phyloP scores from a whole-genome alignment of 352 stramenopile genomes.

The Phytophthora colocasiae region DNA sequence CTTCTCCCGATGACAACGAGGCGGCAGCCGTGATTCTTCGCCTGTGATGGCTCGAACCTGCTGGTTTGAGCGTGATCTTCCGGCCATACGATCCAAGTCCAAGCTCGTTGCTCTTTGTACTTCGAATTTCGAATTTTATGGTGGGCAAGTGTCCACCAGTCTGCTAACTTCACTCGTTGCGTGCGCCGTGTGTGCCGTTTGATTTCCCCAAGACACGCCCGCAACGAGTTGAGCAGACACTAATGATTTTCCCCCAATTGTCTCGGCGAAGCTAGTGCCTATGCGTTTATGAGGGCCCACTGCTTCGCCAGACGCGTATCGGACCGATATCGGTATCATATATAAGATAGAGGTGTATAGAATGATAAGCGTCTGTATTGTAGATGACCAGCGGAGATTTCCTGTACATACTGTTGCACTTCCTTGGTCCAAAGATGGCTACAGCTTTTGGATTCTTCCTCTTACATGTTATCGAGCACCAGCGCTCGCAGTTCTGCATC shows the following conservation, averaged over 20 bases:
- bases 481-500: slow-evolving; percentile 34
- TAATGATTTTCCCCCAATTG: slow-evolving; percentile 33
- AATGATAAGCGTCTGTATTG: slow-evolving; percentile 20
- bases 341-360: slow-evolving; percentile 22
- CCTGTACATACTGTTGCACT: no score
- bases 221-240: slow-evolving; percentile 36
- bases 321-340: slow-evolving; percentile 21
- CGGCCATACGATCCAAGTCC: slow-evolving; percentile 6
- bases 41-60: slow-evolving; percentile 18
- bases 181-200: slow-evolving; percentile 18
- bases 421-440: no score
- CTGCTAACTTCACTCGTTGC: slow-evolving; percentile 36
- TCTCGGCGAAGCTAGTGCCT: slow-evolving; percentile 4
- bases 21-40: slow-evolving; percentile 32
- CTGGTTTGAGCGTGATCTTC: background rate
- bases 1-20: slow-evolving; percentile 20
- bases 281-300: background rate
- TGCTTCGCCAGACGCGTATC: slow-evolving; percentile 16
- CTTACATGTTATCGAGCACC: slow-evolving; percentile 19
- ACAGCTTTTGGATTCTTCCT: no score
- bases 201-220: slow-evolving; percentile 7
- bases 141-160: slow-evolving; percentile 21
- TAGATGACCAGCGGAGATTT: slow-evolving; percentile 13
- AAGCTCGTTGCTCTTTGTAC: slow-evolving; percentile 18
- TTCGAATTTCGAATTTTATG: no score